A percentile compares a stretch with the other conserved stretches of the same genome.
Conservation (phyloP, 129 eudicot species). For the Saussurea involucrata region DNA sequence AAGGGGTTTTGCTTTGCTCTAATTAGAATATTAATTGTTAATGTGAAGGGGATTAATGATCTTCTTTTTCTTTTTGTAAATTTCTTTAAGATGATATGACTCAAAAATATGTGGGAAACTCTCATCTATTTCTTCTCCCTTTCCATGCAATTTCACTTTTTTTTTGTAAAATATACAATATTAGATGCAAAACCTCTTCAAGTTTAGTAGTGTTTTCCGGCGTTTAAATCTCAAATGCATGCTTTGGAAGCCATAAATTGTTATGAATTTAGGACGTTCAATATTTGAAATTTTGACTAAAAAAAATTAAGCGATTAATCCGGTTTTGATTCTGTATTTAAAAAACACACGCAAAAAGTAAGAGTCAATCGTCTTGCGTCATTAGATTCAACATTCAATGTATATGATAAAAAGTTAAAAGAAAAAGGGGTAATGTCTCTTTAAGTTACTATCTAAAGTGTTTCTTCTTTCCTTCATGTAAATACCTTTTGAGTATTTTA, state of each 20-base stretch:
- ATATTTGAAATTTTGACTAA: background rate
- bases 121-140: slow-evolving; percentile 25
- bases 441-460: background rate
- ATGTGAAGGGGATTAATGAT: slow-evolving; percentile 20
- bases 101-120: slow-evolving; percentile 25
- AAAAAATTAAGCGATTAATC: background rate
- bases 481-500: background rate
- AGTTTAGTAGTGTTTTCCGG: background rate
- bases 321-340: background rate
- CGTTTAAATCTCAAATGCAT: background rate
- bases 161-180: slow-evolving; percentile 6
- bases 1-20: slow-evolving; percentile 24
- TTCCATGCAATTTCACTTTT: slow-evolving; percentile 14
- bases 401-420: slow-evolving; percentile 6
- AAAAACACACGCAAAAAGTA: background rate
- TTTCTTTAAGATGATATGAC: slow-evolving; percentile 30
- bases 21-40: slow-evolving; percentile 33
- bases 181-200: slow-evolving; percentile 7
- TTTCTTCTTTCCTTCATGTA: background rate
- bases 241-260: background rate
- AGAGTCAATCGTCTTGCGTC: background rate
- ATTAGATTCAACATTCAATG: slow-evolving; percentile 8
- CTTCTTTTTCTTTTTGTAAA: slow-evolving; percentile 28
- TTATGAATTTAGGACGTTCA: background rate
- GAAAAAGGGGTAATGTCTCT: background rate